Evolutionary conservation across 2,329 filamentous ascomycete genomes (phyloP).

Genomic region (Neoascochyta sp.): DNA sequence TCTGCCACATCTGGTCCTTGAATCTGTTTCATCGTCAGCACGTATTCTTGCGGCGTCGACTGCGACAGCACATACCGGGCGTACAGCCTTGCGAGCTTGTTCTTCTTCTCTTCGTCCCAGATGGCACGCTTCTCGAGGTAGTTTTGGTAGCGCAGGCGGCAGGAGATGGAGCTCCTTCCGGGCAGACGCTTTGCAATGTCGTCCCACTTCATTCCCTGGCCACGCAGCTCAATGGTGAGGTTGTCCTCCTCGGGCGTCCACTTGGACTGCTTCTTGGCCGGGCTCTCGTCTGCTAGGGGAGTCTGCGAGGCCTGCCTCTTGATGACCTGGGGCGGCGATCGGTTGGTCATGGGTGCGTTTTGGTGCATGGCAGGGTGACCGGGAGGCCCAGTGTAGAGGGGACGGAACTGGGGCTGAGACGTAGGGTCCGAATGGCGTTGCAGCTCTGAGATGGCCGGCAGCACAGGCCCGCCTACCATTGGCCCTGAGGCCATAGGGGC

Average conservation of each 20-base stretch:
- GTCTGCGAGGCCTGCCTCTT: constrained; percentile 39
- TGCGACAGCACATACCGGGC: constrained; percentile 64
- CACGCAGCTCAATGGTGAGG: constrained; percentile 87
- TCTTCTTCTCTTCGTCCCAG: constrained; percentile 97
- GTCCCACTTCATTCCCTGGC: constrained; percentile 96
- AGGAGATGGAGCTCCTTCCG: constrained; percentile 89
- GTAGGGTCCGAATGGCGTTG: constrained; percentile 40
- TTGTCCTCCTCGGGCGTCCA: constrained; percentile 93
- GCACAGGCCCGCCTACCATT: constrained; percentile 38
- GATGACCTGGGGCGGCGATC: constrained; percentile 34
- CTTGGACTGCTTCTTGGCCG: constrained; percentile 69
- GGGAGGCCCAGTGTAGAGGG: constrained; percentile 43
- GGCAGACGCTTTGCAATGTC: constrained; percentile 91
- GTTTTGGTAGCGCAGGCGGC: constrained; percentile 93
- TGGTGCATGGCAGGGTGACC: constrained; percentile 18
- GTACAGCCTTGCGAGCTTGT: constrained; percentile 90
- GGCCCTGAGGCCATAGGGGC: constrained; percentile 19
- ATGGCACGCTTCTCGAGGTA: constrained; percentile 89
- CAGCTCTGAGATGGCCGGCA: constrained; percentile 38
- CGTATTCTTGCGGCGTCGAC: not conserved
- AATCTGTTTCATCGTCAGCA: constrained; percentile 59
- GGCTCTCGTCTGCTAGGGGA: constrained; percentile 34
- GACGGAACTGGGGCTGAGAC: constrained; percentile 38
- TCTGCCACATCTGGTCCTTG: constrained; percentile 97
- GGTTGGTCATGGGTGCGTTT: constrained; percentile 23